These are phyloP conservation scores for Xerocomus spinulosus DNA, from an alignment of 768 basidiomycete species.

Conservation along the genomic window DNA sequence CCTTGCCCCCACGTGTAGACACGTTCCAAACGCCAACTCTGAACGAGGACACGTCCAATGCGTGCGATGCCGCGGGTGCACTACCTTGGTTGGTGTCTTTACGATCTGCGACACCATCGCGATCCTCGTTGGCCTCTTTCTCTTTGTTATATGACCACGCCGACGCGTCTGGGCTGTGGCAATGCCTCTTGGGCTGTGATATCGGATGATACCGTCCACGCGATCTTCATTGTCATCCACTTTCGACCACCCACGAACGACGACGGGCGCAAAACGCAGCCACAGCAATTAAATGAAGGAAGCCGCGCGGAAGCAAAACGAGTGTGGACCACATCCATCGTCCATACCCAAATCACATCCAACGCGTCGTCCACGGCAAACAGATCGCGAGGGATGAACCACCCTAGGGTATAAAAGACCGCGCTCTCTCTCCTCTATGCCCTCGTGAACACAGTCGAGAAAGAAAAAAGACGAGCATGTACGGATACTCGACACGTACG, in stretches of 20 bases:
- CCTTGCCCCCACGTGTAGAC: too few relatives aligned
- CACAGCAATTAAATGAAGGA: neutral
- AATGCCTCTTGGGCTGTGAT: neutral
- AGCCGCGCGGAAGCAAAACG: constrained; percentile 3
- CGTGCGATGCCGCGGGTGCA: neutral
- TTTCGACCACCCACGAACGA: neutral
- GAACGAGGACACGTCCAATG: neutral
- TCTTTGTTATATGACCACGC: neutral
- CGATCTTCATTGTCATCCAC: constrained; percentile 3
- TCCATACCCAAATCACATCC: neutral
- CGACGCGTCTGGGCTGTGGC: neutral
- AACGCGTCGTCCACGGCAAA: constrained; percentile 10
- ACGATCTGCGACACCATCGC: neutral
- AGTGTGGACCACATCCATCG: constrained; percentile 1
- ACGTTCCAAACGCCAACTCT: neutral
- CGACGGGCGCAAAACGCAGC: neutral
- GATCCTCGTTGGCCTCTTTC: neutral
- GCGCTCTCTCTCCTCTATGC: neutral
- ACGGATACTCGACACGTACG: constrained; percentile 5
- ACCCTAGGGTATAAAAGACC: constrained; percentile 9
- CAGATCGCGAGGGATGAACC: neutral
- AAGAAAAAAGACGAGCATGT: constrained; percentile 5
- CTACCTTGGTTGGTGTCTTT: neutral
- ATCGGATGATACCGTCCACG: neutral
- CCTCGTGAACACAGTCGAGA: neutral